A percentile compares a stretch with the other conserved stretches of the same genome.
Evolutionary conservation across 345 rosid species (phyloP).

Genomic region (Eucalyptus tenuipes): DNA sequence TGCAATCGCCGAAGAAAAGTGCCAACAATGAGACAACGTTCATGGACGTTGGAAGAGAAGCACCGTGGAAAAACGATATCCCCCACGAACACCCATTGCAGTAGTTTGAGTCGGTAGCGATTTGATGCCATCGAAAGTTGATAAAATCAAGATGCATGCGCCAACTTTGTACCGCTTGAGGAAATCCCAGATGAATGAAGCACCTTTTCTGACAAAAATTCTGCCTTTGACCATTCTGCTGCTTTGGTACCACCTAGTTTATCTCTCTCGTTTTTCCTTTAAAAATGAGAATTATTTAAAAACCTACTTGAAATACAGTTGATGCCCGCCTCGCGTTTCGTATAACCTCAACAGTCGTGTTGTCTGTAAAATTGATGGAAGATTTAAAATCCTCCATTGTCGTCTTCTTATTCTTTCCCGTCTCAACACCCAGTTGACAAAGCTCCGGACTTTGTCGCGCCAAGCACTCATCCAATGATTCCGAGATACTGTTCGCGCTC

Average conservation of each 20-base stretch:
- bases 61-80: background rate
- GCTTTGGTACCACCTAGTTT: background rate
- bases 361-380: background rate
- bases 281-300: background rate
- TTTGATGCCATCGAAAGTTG: background rate
- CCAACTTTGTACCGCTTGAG: background rate
- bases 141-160: background rate
- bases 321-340: slow-evolving; percentile 12
- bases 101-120: background rate
- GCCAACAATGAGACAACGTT: background rate
- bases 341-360: background rate
- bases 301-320: background rate
- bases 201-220: background rate
- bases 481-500: slow-evolving; percentile 1
- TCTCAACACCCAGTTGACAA: background rate
- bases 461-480: slow-evolving; percentile 15
- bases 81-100: background rate
- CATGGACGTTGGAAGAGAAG: background rate
- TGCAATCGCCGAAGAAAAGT: background rate
- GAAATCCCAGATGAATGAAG: background rate
- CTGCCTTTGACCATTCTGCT: background rate
- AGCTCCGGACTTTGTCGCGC: background rate
- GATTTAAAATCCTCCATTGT: background rate
- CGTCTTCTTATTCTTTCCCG: background rate
- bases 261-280: background rate